Evolutionary conservation across 1,284 basidiomycete species (phyloP).

Genomic region (Tylopilus sp.): DNA sequence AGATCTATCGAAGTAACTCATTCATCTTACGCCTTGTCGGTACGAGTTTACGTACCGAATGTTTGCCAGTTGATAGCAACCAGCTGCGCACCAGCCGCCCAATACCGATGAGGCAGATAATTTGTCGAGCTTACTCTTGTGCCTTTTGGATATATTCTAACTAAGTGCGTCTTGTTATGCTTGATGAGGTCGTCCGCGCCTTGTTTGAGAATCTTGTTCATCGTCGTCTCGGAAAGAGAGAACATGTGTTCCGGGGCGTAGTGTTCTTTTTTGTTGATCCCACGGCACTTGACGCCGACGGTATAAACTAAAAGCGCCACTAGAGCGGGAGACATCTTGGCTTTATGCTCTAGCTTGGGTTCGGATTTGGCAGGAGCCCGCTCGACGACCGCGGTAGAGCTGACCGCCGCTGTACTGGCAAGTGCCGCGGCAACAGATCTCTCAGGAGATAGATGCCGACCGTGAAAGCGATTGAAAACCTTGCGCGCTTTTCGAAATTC

Average conservation of each 20-base stretch:
- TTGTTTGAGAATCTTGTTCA: slow-evolving; percentile 60
- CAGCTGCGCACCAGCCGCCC: slow-evolving; percentile 89
- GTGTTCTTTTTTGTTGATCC: slow-evolving; percentile 83
- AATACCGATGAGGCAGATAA: slow-evolving; percentile 85
- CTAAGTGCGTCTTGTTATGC: slow-evolving; percentile 83
- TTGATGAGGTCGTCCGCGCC: slow-evolving; percentile 75
- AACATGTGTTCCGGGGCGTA: slow-evolving; percentile 91
- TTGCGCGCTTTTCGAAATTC: slow-evolving; percentile 38
- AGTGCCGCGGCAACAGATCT: slow-evolving; percentile 13
- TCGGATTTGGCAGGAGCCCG: slow-evolving; percentile 7
- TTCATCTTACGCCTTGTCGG: background rate
- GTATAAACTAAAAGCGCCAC: slow-evolving; percentile 87
- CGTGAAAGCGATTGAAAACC: slow-evolving; percentile 37
- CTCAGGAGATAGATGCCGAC: slow-evolving; percentile 22
- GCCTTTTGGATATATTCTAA: slow-evolving; percentile 88
- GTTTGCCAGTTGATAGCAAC: slow-evolving; percentile 99
- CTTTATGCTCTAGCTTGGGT: slow-evolving; percentile 35
- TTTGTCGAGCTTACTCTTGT: slow-evolving; percentile 81
- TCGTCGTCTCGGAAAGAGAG: slow-evolving; percentile 86
- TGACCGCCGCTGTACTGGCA: background rate
- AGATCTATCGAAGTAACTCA: slow-evolving; percentile 48
- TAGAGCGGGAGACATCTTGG: slow-evolving; percentile 71
- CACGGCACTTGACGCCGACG: slow-evolving; percentile 90
- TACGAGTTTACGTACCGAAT: slow-evolving; percentile 53
- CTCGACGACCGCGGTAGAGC: slow-evolving; percentile 18